These are phyloP conservation scores for Aspergillus sp. DNA, from an alignment of 2,329 filamentous ascomycete species.

Conservation along the genomic window DNA sequence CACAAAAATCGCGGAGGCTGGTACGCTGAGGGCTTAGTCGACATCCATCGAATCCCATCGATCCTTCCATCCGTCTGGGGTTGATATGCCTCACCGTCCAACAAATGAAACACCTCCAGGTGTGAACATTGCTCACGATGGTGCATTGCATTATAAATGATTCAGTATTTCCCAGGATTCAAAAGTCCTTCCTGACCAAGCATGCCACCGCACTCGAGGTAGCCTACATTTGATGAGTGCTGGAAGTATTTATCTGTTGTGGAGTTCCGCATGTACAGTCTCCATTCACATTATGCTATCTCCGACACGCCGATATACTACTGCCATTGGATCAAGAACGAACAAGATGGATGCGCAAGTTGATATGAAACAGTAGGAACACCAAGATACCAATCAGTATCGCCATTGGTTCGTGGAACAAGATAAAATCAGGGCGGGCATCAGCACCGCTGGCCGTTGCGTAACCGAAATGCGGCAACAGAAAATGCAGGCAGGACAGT, in stretches of 20 bases:
- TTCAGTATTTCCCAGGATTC: too few species aligned
- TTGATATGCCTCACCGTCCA: too few species aligned
- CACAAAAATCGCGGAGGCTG: constrained; percentile 30
- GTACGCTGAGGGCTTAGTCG: constrained; percentile 27
- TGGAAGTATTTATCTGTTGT: too few species aligned
- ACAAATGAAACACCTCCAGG: too few species aligned
- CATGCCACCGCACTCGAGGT: too few species aligned
- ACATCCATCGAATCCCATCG: constrained; percentile 26
- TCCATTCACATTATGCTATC: not conserved
- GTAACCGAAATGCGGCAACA: constrained; percentile 11
- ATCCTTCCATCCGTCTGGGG: constrained; percentile 8
- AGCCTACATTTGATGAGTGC: too few species aligned
- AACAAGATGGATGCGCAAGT: not conserved
- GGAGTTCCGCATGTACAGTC: not conserved
- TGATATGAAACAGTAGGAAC: not conserved
- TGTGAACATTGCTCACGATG: too few species aligned
- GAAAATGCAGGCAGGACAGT: constrained; percentile 10
- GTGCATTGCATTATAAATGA: too few species aligned
- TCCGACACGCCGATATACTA: not conserved
- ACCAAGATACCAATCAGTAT: not conserved
- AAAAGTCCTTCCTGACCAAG: too few species aligned
- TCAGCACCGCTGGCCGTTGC: constrained; percentile 16
- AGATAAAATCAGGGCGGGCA: constrained; percentile 11
- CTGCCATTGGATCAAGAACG: not conserved
- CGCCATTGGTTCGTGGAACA: not conserved